Conservation (phyloP, 768 basidiomycete species). For the Krasilnikovozyma curviuscula region DNA sequence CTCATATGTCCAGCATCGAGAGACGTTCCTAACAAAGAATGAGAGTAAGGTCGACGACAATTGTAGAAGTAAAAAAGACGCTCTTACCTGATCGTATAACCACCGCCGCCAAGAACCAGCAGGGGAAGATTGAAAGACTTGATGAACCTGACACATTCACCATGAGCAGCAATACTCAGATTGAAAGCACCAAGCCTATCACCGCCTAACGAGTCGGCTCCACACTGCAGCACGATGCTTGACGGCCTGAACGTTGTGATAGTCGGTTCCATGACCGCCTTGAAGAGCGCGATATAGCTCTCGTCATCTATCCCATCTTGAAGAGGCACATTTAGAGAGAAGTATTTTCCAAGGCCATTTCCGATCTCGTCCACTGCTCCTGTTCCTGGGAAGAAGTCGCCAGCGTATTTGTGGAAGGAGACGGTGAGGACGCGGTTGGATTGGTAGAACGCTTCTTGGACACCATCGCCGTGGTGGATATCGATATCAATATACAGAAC, state of each 20-base stretch:
- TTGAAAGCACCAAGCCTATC: constrained; percentile 95
- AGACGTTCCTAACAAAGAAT: constrained; percentile 47
- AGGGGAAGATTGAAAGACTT: constrained; percentile 78
- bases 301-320: constrained; percentile 95
- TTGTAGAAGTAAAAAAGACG: not conserved
- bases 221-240: constrained; percentile 86
- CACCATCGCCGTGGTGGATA: constrained; percentile 96
- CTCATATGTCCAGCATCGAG: constrained; percentile 98
- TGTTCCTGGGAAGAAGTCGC: constrained; percentile 95
- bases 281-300: constrained; percentile 87
- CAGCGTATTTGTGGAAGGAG: constrained; percentile 97
- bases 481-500: constrained; percentile 98
- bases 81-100: constrained; percentile 57
- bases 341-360: constrained; percentile 72
- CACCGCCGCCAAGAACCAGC: constrained; percentile 81
- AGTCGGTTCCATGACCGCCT: constrained; percentile 85
- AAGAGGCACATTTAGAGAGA: constrained; percentile 82
- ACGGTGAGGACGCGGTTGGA: constrained; percentile 97
- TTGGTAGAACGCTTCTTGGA: constrained; percentile 93
- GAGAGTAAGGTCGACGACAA: not conserved
- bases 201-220: constrained; percentile 86
- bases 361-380: constrained; percentile 84
- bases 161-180: constrained; percentile 87
- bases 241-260: constrained; percentile 73
- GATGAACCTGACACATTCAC: constrained; percentile 94